phyloP scores from a whole-genome alignment of 2,329 filamentous ascomycete species.

The Cladosporium halotolerans region DNA sequence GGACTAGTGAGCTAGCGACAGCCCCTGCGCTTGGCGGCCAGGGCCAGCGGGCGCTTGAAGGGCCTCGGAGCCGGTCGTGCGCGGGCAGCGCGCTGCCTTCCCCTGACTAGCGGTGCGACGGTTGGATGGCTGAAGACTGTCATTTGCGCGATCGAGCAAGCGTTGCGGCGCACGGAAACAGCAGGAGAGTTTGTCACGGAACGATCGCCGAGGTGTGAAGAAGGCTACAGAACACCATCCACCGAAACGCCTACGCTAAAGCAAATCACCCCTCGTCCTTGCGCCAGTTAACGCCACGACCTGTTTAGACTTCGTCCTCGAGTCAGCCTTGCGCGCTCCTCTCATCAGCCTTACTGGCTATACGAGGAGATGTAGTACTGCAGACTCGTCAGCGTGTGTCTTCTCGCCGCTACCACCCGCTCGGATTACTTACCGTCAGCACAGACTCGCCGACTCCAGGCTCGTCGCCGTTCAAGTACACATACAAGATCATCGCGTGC shows the following conservation, averaged over 20 bases:
- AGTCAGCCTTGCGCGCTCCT: constrained; percentile 1
- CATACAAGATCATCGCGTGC: constrained; percentile 74
- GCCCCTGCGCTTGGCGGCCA: constrained; percentile 3
- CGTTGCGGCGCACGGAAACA: no score
- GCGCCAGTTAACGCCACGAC: no score
- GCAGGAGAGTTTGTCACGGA: no score
- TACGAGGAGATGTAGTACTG: constrained; percentile 57
- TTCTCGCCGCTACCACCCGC: no score
- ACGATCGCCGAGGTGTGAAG: not conserved
- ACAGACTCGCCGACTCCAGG: constrained; percentile 65
- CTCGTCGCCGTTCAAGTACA: constrained; percentile 69
- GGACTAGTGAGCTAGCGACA: not conserved
- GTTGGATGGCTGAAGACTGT: not conserved
- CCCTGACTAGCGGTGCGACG: not conserved
- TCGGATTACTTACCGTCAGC: constrained; percentile 55
- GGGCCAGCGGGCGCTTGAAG: not conserved
- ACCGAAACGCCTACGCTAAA: constrained; percentile 12
- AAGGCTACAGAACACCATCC: constrained; percentile 6
- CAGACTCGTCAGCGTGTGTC: constrained; percentile 16
- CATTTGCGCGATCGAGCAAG: no score
- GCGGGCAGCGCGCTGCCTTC: not conserved
- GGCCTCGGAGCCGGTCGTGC: not conserved
- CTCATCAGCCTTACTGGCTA: constrained; percentile 30
- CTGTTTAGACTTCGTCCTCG: not conserved
- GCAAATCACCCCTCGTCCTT: not conserved